These are phyloP conservation scores for Thraustochytrium striatum DNA, from an alignment of 352 stramenopile species.

Conservation along the genomic window DNA sequence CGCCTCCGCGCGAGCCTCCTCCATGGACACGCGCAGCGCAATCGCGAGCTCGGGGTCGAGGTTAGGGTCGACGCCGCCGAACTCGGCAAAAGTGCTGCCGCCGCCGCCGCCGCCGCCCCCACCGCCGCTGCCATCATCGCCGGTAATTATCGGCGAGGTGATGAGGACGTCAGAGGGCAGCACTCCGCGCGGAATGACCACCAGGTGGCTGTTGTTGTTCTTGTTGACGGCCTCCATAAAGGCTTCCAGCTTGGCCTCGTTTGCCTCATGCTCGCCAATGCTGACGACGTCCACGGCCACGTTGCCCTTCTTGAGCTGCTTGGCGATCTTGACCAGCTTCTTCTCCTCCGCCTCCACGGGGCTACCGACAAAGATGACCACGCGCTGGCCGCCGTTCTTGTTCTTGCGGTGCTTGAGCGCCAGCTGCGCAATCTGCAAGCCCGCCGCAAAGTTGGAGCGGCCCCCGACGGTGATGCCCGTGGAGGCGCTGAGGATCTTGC, in stretches of 20 bases:
- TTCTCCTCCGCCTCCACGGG: constrained; percentile 76
- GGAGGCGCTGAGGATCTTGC: constrained; percentile 89
- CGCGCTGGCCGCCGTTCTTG: constrained; percentile 88
- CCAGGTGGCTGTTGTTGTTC: constrained; percentile 77
- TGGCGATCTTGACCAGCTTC: constrained; percentile 89
- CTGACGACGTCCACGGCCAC: constrained; percentile 95
- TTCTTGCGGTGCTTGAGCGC: constrained; percentile 97
- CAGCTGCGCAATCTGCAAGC: constrained; percentile 60
- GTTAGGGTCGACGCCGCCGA: constrained; percentile 92
- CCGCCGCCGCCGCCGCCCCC: constrained; percentile 23
- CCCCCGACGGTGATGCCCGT: constrained; percentile 81
- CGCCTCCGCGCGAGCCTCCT: constrained; percentile 93
- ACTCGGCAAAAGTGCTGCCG: constrained; percentile 77
- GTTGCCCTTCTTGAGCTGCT: constrained; percentile 99
- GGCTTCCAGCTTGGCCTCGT: constrained; percentile 75
- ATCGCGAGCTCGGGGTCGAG: constrained; percentile 97
- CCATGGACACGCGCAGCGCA: constrained; percentile 95
- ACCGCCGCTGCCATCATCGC: constrained; percentile 58
- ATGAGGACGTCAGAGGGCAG: constrained; percentile 96
- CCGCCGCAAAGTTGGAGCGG: constrained; percentile 76
- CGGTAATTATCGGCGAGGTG: constrained; percentile 86
- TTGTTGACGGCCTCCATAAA: constrained; percentile 76
- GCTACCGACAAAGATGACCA: constrained; percentile 95
- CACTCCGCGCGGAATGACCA: constrained; percentile 90
- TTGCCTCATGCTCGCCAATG: constrained; percentile 90